Evolutionary conservation across 805 yeast species (phyloP).

Genomic region (Naumovozyma baii): DNA sequence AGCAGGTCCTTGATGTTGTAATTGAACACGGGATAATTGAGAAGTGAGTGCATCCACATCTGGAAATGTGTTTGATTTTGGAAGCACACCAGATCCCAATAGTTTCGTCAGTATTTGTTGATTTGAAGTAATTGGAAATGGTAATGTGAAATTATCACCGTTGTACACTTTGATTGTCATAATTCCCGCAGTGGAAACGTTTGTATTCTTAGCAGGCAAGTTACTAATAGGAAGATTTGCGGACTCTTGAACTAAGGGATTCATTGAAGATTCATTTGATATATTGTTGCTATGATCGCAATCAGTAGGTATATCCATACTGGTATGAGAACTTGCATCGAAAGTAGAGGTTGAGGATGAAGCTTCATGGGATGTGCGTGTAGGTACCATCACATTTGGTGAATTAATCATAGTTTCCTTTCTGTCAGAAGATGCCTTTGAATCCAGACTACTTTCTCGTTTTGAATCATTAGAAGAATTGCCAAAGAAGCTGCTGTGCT

Average conservation of each 20-base stretch:
- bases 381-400: slow-evolving; percentile 20
- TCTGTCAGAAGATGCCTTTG: slow-evolving; percentile 11
- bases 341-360: slow-evolving; percentile 18
- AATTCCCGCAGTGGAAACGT: slow-evolving; percentile 41
- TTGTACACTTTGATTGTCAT: slow-evolving; percentile 69
- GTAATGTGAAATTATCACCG: slow-evolving; percentile 58
- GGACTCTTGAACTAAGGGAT: slow-evolving; percentile 4
- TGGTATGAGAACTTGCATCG: slow-evolving; percentile 4
- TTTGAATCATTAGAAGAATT: neutral
- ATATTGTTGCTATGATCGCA: neutral
- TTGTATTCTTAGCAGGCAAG: slow-evolving; percentile 8
- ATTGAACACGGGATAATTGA: slow-evolving; percentile 20
- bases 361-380: slow-evolving; percentile 19
- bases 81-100: slow-evolving; percentile 43
- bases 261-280: slow-evolving; percentile 4
- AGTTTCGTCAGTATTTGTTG: slow-evolving; percentile 55
- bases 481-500: slow-evolving; percentile 5
- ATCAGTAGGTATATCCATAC: too few species aligned
- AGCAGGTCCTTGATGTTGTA: slow-evolving; percentile 25
- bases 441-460: neutral
- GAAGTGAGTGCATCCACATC: slow-evolving; percentile 21
- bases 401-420: slow-evolving; percentile 27
- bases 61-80: slow-evolving; percentile 9
- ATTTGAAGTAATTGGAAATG: slow-evolving; percentile 59
- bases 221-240: slow-evolving; percentile 1